A percentile compares a stretch with the other conserved stretches of the same genome.
Evolutionary conservation across 306 rosid genomes (phyloP).

Genomic region (Corylus americana): DNA sequence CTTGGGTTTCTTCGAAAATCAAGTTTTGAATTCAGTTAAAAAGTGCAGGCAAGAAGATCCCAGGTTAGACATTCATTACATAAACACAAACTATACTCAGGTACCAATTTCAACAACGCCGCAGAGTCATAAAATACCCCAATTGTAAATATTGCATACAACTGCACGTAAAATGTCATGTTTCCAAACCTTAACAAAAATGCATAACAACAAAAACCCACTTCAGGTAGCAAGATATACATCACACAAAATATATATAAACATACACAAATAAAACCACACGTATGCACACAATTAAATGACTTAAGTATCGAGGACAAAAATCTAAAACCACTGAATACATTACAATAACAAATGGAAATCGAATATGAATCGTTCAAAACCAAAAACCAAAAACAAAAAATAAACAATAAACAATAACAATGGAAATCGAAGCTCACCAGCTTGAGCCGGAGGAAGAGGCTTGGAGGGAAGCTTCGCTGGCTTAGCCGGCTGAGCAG

Average conservation of each 20-base stretch:
- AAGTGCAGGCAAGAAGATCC: not conserved
- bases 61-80: not conserved
- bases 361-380: not conserved
- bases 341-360: not conserved
- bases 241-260: not conserved
- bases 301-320: not conserved
- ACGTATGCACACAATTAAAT: not conserved
- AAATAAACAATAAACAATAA: not conserved
- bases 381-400: not conserved
- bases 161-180: not conserved
- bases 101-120: not conserved
- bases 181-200: not conserved
- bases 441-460: conserved; percentile 62
- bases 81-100: not conserved
- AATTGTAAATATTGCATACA: not conserved
- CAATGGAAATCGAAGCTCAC: conserved; percentile 15
- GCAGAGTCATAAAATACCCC: not conserved
- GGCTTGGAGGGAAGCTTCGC: conserved; percentile 70
- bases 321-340: not conserved
- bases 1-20: too few species aligned
- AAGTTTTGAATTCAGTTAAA: not conserved
- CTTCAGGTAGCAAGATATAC: not conserved
- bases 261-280: not conserved
- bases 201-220: not conserved
- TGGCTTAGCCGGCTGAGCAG: conserved; percentile 41